Base-by-base conservation (phyloP, 148 eudicot genomes). In the Vaccinium vitisidaea region DNA sequence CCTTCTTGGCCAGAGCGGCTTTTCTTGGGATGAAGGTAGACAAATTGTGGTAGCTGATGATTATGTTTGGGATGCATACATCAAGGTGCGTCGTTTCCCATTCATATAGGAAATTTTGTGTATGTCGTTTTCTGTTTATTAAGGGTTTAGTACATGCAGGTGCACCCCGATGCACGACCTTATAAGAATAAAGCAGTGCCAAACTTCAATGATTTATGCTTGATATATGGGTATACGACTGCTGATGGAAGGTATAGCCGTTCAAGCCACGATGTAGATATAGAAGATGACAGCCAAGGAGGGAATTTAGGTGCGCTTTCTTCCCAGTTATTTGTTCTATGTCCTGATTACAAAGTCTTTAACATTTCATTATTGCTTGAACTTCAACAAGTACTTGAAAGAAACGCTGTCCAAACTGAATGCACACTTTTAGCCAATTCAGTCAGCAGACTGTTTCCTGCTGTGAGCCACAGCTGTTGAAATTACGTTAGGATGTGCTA, bases 171-270 rank as follows among this genome's bases (percentile, higher is more conserved):
- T 75, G 90, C 90, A 75, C 85, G 90, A 23, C 79, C 84, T 13
- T 88, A 86, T 54, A 86, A 84, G 63, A 88, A 86, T 16, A 88
- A 88, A 83, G 32, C 86, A 15, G 74, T 83, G 32, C 59, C 30
- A 12, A 80, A 88, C 56, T 88, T 88, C 73, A 86, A 73, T 81
- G 90, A 86, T 70, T 83, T 88, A 71, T 86, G 86, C 84, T 83
- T 88, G 80, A 88, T 88, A 75, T 88, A 86, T 54, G 88, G 90
- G 53, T 84, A 88, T 84, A 70, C 90, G 56, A 73, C 79, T 83
- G 90, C 90, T 53, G 90, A 88, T 88, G 90, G 90, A 80, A 86
- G 90, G 86, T 88, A 88, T 18, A 86, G 88, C 79, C 90, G 84
- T 67, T 86, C 90, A n/a, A 88, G 90, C 84, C 90, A 88, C 58